Base-by-base conservation (phyloP, 2,329 filamentous ascomycete species). In the Fusarium drepaniforme region DNA sequence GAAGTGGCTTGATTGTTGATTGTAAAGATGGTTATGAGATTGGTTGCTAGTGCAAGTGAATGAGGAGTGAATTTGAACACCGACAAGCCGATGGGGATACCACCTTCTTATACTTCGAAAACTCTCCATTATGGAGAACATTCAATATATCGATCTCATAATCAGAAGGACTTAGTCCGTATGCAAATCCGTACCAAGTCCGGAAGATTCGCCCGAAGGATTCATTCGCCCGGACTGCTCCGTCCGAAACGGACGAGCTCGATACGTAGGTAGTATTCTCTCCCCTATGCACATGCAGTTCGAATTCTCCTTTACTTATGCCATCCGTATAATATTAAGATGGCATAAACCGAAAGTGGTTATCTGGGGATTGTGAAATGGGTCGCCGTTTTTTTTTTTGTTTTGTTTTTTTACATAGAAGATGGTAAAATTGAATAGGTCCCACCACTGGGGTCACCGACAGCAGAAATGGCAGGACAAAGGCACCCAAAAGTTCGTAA, bases 1-100 rank as follows among this genome's bases (percentile, higher is more conserved):
- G 67, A 12, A 67, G 57, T 9, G 67, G 68, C 9, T 69, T 63
- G 2, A 60, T 46, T 21, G 33, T 49, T 21, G 28, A 13, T 33
- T 44, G 35, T 42, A 13, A n/a, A 42, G 21, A 25, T 46, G 15
- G 25, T 23, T 42, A 23, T 42, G 18, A 37, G 33, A 67, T 23
- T 60, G 61, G 42, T 66, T 28, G 23, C 18, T n/a, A 16, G 49
- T 62, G 64, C 49, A 51, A 46, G 42, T 38, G 46, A 25, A 56
- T 15, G 44, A 56, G 9, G 8, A 46, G 13, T 46, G 21, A 5
- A 8, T 5, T 49, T 25, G 13, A 40, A 18, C 33, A 35, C 11
- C 21, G 23, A 40, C 4, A 40, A 46, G 13, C 13, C 44, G 44
- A 46, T 46, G 44, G 44, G 42, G 44, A 46, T 21, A 30, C 35